These are phyloP conservation scores for Drechslerella coelobrocha DNA, from an alignment of 2,329 filamentous ascomycete species.

Conservation along the genomic window DNA sequence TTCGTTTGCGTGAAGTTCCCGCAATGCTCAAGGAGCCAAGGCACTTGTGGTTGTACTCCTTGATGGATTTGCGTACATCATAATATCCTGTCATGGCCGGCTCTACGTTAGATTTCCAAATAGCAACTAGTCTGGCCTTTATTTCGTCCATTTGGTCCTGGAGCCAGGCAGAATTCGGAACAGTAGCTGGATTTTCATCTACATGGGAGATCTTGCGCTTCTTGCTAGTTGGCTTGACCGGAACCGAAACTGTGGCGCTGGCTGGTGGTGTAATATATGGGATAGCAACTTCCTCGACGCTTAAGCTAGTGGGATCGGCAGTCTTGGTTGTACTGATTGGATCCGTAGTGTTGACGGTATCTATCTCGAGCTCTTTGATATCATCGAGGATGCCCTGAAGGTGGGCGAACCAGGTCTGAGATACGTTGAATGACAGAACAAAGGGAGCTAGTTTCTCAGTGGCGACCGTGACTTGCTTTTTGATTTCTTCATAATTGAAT, in stretches of 20 bases:
- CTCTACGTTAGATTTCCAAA: too few relatives aligned
- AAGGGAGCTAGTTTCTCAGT: not conserved
- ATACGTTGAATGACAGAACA: not conserved
- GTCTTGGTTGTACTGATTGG: not conserved
- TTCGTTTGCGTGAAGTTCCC: too few relatives aligned
- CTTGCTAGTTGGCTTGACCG: not conserved
- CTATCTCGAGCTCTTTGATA: not conserved
- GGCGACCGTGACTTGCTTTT: not conserved
- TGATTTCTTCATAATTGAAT: not conserved
- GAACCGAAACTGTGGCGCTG: not conserved
- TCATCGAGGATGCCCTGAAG: not conserved
- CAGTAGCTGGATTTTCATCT: not conserved
- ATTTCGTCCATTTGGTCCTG: not conserved
- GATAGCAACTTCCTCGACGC: not conserved
- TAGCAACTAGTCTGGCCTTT: too few relatives aligned
- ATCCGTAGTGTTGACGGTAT: not conserved
- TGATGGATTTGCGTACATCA: too few relatives aligned
- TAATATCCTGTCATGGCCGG: too few relatives aligned
- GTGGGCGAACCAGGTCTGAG: not conserved
- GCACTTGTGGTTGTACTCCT: too few relatives aligned
- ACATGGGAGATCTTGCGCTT: not conserved
- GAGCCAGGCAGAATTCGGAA: not conserved
- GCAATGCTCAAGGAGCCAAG: too few relatives aligned
- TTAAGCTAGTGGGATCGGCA: not conserved
- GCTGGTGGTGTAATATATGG: slow-evolving; percentile 1